Base-by-base conservation (phyloP, 2,329 filamentous ascomycete species). In the Epichloe coenophiala region DNA sequence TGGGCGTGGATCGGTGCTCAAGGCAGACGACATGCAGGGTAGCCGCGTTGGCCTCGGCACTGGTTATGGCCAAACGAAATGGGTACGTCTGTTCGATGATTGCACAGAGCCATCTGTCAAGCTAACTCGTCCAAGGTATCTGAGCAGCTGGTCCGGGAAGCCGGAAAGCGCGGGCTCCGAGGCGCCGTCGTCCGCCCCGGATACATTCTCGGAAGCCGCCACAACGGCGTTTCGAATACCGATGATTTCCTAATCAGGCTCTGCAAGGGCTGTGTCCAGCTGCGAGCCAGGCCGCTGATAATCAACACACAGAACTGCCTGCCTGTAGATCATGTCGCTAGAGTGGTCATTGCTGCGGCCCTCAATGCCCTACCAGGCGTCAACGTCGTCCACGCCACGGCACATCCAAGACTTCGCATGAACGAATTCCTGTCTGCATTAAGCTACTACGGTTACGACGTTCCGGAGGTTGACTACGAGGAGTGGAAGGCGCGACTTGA, bases 211-310 rank as follows among this genome's bases (percentile, higher is more conserved):
- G 91, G 89, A 23, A 81, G 90, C 62, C 76, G 78, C 1, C 67
- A 73, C 43, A 81, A 77, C 12, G 90, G 90, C 48, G 78, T 79
- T 55, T 85, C 71, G 63, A 88, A 84, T 65, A 90, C 83, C 1
- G 91, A 97, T 61, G 91, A 96, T 67, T 97, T 96, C 72, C 70
- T 97, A 7, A 78, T 95, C 56, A 81, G 91, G 39, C 80, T 96
- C 69, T 70, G 84, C 51, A 95, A 96, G 70, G 90, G 88, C 51
- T 95, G 88, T 60, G 72, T 95, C 47, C 90, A 97, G 66, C 73
- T 96, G 3, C 71, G 71, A 2, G 74, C 75, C 3, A 76, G 88
- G 0, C 91, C 90, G 1, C 76, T 78, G 57, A 94, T 96, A 58
- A 68, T 74, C 63, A 97, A 95, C 71, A 87, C 88, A 0, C 81